phyloP scores from a whole-genome alignment of 768 basidiomycete species.

The Symmetrospora coprosmae region DNA sequence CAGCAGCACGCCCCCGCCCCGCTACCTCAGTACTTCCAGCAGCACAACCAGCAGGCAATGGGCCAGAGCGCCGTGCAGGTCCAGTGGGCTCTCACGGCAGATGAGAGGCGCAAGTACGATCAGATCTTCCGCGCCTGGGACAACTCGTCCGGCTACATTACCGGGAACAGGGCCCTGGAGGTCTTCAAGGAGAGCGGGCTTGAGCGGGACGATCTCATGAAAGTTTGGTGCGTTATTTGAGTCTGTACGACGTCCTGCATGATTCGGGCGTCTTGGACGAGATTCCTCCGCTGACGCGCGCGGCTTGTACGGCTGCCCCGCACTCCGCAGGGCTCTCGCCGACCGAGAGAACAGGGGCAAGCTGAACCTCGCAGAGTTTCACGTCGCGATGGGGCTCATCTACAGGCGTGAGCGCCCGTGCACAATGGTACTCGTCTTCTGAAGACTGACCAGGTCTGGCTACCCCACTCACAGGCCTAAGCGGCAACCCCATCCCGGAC shows the following conservation, averaged over 20 bases:
- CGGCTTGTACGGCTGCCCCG: slow-evolving; percentile 8
- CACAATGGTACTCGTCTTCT: not conserved
- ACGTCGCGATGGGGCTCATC: slow-evolving; percentile 96
- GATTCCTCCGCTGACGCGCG: not conserved
- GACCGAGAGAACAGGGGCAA: slow-evolving; percentile 89
- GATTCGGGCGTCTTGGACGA: not conserved
- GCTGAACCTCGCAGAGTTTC: slow-evolving; percentile 87
- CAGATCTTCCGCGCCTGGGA: slow-evolving; percentile 98
- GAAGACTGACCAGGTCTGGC: not conserved
- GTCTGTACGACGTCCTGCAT: too few relatives aligned
- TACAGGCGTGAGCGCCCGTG: slow-evolving; percentile 81
- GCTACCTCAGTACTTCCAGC: slow-evolving; percentile 75
- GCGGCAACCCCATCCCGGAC: slow-evolving; percentile 80
- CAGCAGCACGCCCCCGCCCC: slow-evolving; percentile 44
- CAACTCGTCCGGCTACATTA: slow-evolving; percentile 66
- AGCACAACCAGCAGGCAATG: slow-evolving; percentile 61
- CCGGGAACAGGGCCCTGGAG: slow-evolving; percentile 66
- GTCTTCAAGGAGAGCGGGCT: slow-evolving; percentile 90
- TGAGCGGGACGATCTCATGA: slow-evolving; percentile 72
- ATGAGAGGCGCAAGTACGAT: slow-evolving; percentile 93
- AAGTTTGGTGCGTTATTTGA: slow-evolving; percentile 59
- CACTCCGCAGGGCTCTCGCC: slow-evolving; percentile 58
- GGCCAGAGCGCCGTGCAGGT: slow-evolving; percentile 55
- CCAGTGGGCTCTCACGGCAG: slow-evolving; percentile 71
- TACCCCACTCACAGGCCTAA: slow-evolving; percentile 69